Conservation (phyloP, 2,329 filamentous ascomycete genomes). For the Coleophoma cylindrospora region DNA sequence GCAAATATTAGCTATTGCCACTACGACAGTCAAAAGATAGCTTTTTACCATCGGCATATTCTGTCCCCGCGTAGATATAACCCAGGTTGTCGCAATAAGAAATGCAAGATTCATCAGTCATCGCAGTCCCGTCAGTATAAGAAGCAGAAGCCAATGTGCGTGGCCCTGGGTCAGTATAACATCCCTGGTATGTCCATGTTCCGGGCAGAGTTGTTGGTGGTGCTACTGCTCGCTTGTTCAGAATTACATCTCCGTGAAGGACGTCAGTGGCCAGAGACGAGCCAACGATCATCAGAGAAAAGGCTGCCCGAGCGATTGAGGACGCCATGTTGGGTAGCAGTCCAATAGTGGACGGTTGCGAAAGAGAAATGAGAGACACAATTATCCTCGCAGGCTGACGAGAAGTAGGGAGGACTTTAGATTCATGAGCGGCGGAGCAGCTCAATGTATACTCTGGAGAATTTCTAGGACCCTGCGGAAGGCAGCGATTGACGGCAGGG, state of each 20-base stretch:
- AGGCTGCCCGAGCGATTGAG: slow-evolving; percentile 11
- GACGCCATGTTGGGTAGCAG: slow-evolving; percentile 7
- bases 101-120: slow-evolving; percentile 22
- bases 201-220: slow-evolving; percentile 10
- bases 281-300: slow-evolving; percentile 6
- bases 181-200: slow-evolving; percentile 19
- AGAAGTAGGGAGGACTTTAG: neutral
- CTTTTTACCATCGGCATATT: slow-evolving; percentile 11
- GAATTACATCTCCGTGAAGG: slow-evolving; percentile 1
- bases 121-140: slow-evolving; percentile 11
- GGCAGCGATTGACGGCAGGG: neutral
- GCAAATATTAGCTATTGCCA: no score
- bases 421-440: neutral
- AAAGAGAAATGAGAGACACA: neutral
- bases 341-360: neutral
- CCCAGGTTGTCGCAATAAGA: slow-evolving; percentile 15
- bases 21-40: no score
- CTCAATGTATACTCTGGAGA: neutral
- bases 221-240: slow-evolving; percentile 4
- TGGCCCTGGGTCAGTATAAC: slow-evolving; percentile 16
- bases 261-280: slow-evolving; percentile 1
- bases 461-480: neutral
- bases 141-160: slow-evolving; percentile 13
- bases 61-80: slow-evolving; percentile 21
- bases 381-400: neutral